These are phyloP conservation scores for Rubroboletus pulcherrimus DNA, from an alignment of 768 basidiomycete species.

Conservation along the genomic window DNA sequence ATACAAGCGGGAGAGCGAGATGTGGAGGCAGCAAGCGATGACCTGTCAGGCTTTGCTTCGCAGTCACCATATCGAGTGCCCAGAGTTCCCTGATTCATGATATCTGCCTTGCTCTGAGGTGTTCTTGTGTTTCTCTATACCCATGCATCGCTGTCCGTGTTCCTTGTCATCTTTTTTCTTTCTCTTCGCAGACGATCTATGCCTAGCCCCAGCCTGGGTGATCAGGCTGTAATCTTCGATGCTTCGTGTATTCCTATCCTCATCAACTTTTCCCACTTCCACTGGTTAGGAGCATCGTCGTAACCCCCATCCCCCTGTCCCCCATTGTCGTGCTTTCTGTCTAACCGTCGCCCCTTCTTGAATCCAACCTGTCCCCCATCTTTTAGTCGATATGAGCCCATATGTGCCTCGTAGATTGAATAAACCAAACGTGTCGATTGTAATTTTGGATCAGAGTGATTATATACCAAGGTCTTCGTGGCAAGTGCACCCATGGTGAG, in stretches of 20 bases:
- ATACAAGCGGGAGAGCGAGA: constrained; percentile 55
- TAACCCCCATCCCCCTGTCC: constrained; percentile 33
- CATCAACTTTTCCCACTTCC: constrained; percentile 33
- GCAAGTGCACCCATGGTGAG: background rate
- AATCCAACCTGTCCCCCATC: background rate
- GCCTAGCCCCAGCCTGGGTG: background rate
- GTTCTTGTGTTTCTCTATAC: constrained; percentile 12
- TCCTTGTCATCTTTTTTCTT: constrained; percentile 1
- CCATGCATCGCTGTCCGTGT: background rate
- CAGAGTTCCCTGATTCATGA: constrained; percentile 41
- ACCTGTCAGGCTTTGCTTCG: constrained; percentile 48
- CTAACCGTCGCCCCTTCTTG: background rate
- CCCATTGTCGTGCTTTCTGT: background rate
- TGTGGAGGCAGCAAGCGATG: constrained; percentile 57
- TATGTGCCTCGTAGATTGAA: constrained; percentile 8
- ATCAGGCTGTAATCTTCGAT: constrained; percentile 38
- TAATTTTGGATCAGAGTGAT: background rate
- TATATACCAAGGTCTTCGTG: background rate
- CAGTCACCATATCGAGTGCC: constrained; percentile 55
- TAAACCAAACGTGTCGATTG: background rate
- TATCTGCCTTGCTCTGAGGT: background rate
- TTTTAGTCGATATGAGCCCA: background rate
- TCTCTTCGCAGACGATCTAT: constrained; percentile 8
- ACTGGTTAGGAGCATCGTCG: constrained; percentile 56
- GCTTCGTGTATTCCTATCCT: constrained; percentile 35